Evolutionary conservation across 2,329 filamentous ascomycete species (phyloP), one percentile per base, ranked within the genome.

Genomic region (Xylaria hypoxylon): DNA sequence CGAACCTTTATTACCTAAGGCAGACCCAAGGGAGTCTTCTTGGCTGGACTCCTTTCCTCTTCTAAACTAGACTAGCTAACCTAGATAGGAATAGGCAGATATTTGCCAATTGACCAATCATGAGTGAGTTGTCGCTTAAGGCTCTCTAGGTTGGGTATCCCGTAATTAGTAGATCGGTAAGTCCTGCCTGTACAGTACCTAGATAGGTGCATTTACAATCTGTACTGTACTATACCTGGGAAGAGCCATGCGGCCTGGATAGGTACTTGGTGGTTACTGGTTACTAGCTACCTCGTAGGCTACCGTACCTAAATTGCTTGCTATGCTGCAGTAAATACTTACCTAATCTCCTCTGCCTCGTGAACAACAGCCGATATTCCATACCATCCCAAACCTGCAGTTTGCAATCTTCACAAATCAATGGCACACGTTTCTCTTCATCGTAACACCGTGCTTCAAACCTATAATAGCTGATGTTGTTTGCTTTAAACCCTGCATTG

Each of bases 401-500:
- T 24, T 35, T 45, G 31, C 50, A 56, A 26, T 42, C 57, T n/a
- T 65, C 40, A 59, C 62, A 47, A 60, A 58, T 60, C 62, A 57
- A 60, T 59, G 59, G 42, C 53, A 52, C 57, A n/a, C 33, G 47
- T 57, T 61, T 57, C 28, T 60, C 62, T 52, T 71, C 35, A 60
- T 61, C 63, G 69, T 72, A 68, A 68, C 69, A 69, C 59, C 65
- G 40, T 59, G 59, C 51, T 58, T 35, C 42, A 48, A 59, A 42
- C 45, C 57, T 68, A 68, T 67, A 67, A 67, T 68, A 64, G 38
- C 66, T 68, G 35, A 69, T 69, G 66, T 68, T 68, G 68, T 70
- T 70, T 53, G 42, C 56, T 62, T 51, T 62, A 57, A 19, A 56
- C 50, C 53, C 60, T 57, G 63, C 33, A 50, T 45, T 47, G 47